A percentile compares a stretch with the other conserved stretches of the same genome.
These are phyloP conservation scores for Pleurotus sapidus DNA, from an alignment of 768 basidiomycete species.

Conservation along the genomic window DNA sequence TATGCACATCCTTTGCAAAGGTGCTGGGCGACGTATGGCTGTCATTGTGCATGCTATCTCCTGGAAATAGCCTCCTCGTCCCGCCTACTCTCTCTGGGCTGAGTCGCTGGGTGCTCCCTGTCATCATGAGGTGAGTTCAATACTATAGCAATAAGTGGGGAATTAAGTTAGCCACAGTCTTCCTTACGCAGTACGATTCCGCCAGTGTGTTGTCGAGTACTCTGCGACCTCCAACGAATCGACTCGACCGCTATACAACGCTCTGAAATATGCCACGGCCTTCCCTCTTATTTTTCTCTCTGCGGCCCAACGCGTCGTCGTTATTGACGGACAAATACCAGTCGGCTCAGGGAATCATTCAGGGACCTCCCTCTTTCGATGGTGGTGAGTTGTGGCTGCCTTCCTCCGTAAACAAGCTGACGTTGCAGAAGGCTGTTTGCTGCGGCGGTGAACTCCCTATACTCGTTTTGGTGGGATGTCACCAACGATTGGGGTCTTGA, in stretches of 20 bases:
- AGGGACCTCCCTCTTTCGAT: constrained; percentile 72
- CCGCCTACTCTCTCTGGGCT: constrained; percentile 62
- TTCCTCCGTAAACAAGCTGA: not conserved
- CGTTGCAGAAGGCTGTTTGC: constrained; percentile 64
- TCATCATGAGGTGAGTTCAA: constrained; percentile 76
- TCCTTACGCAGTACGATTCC: constrained; percentile 87
- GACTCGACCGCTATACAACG: constrained; percentile 81
- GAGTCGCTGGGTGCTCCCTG: constrained; percentile 74
- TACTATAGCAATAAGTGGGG: not conserved
- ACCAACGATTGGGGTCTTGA: constrained; percentile 97
- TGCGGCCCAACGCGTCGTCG: constrained; percentile 79
- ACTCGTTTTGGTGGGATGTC: constrained; percentile 99
- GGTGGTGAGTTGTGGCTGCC: constrained; percentile 58
- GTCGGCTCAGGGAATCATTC: constrained; percentile 35
- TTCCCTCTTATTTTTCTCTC: constrained; percentile 96
- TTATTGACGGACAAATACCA: constrained; percentile 51
- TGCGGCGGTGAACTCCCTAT: constrained; percentile 85
- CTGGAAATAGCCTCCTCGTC: constrained; percentile 70
- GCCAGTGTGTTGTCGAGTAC: constrained; percentile 93
- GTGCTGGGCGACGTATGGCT: constrained; percentile 95
- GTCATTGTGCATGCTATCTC: constrained; percentile 81
- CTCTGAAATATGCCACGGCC: constrained; percentile 92
- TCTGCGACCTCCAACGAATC: constrained; percentile 57
- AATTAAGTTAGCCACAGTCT: constrained; percentile 42
- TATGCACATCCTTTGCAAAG: constrained; percentile 96